Base-by-base conservation (phyloP, 495 filamentous ascomycete species). In the Aspergillus diversus region DNA sequence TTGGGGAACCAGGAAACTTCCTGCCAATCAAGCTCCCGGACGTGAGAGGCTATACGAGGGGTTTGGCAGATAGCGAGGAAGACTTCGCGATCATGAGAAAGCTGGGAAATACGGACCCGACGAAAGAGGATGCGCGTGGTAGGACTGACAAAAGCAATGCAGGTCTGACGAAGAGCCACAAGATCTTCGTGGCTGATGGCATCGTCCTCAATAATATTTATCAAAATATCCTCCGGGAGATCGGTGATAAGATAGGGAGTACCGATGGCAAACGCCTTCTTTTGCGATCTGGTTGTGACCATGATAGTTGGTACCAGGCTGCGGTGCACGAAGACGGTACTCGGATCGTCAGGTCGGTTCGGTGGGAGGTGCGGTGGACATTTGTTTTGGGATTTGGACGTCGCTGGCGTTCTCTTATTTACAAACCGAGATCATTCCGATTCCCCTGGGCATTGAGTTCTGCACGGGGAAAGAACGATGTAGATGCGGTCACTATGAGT, bases 91-190 rank as follows among this genome's bases (percentile, higher is more conserved):
- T 43, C 39, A 43, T 43, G 39, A 9, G 9, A 43, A 43, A 43
- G 39, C 39, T 43, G 39, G 39, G 39, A 43, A 43, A 43, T 43
- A 15, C 39, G 39, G 39, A 43, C 39, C 39, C 39, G 39, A 43
- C 39, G 39, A 43, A 43, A 43, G 39, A 43, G 39, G 39, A 15
- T 43, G 39, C 9, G 39, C 15, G 39, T 43, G 39, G 39, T 15
- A 15, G 39, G 9, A 1, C 39, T 3, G 39, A 9, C 15, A 43
- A 43, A 15, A 15, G 15, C 39, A 43, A 43, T 3, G 3, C 39
- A 43, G 39, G 39, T 43, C 39, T 43, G 39, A 3, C 15, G 39
- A 43, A 43, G 39, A 15, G 39, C 39, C 39, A 15, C 39, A 15
- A 43, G 9, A 43, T 43, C 39, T 43, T 9, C 39, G 39, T 15